phyloP scores from a whole-genome alignment of 192 early-diverging fungal genomes.

The Coemansia sp. region DNA sequence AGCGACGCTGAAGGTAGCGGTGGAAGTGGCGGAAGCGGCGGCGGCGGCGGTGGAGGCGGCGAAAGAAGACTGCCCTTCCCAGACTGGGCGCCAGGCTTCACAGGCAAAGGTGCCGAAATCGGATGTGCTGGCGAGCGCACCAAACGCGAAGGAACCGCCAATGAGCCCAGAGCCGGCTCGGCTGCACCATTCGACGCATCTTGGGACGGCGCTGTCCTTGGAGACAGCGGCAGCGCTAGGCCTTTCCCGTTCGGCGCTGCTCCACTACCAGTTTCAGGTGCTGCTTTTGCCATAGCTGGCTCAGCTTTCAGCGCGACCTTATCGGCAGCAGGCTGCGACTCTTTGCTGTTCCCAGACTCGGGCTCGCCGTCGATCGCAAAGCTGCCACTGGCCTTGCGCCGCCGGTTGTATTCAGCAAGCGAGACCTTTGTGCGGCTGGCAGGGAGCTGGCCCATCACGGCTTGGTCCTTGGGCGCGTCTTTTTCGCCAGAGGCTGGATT shows the following conservation, averaged over 20 bases:
- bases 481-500: neutral
- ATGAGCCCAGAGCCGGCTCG: neutral
- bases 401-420: conserved; percentile 17
- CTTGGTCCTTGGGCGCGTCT: neutral
- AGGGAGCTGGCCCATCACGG: neutral
- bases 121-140: conserved; percentile 18
- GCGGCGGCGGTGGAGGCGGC: conserved; percentile 19
- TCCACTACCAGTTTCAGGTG: neutral
- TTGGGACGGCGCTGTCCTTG: neutral
- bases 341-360: neutral
- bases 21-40: conserved; percentile 11
- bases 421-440: conserved; percentile 8
- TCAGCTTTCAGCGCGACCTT: neutral
- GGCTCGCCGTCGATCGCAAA: conserved; percentile 2
- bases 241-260: neutral
- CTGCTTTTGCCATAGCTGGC: neutral
- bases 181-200: neutral
- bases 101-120: conserved; percentile 1
- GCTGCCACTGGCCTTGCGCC: conserved; percentile 18
- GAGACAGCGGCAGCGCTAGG: conserved; percentile 6
- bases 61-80: neutral
- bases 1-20: neutral
- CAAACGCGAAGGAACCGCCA: conserved; percentile 1
- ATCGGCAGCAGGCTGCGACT: neutral
- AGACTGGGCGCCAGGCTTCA: neutral